Evolutionary conservation across 2,329 filamentous ascomycete species (phyloP).

Genomic region (Fusarium irregulare): DNA sequence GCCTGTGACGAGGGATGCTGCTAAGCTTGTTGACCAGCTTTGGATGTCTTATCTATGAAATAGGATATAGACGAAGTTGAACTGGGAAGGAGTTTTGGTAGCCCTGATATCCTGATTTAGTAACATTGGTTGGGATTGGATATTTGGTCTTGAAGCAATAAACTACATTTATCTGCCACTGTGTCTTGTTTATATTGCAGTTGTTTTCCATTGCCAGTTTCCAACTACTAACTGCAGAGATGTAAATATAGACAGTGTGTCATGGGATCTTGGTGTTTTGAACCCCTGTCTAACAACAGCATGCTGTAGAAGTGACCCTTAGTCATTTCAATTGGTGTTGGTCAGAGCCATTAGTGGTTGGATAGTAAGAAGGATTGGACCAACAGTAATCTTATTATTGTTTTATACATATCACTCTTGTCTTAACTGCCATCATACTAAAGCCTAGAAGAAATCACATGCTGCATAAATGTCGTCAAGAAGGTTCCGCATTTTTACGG

Average conservation of each 20-base stretch:
- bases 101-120: constrained; percentile 25
- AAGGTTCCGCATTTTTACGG: not conserved
- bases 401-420: not conserved
- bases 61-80: constrained; percentile 1
- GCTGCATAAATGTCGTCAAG: not conserved
- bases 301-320: not conserved
- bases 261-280: not conserved
- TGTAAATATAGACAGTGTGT: not conserved
- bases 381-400: not conserved
- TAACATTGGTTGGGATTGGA: not conserved
- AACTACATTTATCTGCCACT: not conserved
- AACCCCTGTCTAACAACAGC: not conserved
- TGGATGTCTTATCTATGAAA: not conserved
- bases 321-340: too few species aligned
- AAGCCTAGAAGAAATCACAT: not conserved
- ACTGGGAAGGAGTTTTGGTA: constrained; percentile 27
- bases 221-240: not conserved
- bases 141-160: constrained; percentile 7
- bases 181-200: not conserved
- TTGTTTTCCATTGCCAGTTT: not conserved
- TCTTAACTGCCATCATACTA: not conserved
- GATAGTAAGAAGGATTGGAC: not conserved
- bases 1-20: constrained; percentile 58
- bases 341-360: not conserved
- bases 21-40: constrained; percentile 35